A percentile compares a stretch with the other conserved stretches of the same genome.
Conservation (phyloP, 768 basidiomycete genomes). For the Podaxis sp. region DNA sequence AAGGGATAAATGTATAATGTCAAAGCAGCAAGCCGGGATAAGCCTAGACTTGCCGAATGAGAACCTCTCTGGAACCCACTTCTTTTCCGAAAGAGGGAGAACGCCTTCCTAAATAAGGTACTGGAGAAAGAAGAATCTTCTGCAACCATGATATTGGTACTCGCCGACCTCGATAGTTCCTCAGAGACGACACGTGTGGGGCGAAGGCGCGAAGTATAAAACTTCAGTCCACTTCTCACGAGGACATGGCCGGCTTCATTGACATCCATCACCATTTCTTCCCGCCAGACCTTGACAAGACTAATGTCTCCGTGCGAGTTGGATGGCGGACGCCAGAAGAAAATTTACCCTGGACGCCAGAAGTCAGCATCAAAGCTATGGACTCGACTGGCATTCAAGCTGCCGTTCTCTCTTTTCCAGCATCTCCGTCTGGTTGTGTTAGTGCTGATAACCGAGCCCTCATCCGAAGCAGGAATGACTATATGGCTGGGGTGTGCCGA, state of each 20-base stretch:
- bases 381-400: constrained; percentile 54
- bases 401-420: constrained; percentile 68
- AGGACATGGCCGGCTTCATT: constrained; percentile 34
- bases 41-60: not conserved
- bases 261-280: constrained; percentile 84
- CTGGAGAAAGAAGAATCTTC: not conserved
- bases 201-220: constrained; percentile 4
- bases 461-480: constrained; percentile 48
- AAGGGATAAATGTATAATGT: not conserved
- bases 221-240: not conserved
- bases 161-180: not conserved
- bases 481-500: constrained; percentile 46
- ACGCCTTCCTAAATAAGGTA: constrained; percentile 2
- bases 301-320: constrained; percentile 39
- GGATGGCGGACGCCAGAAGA: constrained; percentile 66
- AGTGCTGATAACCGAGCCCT: constrained; percentile 38
- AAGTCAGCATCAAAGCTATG: constrained; percentile 63
- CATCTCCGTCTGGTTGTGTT: constrained; percentile 41
- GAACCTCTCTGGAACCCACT: not conserved
- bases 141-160: not conserved
- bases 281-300: constrained; percentile 50
- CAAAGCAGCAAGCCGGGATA: not conserved
- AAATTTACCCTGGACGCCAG: constrained; percentile 65
- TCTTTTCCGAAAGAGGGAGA: constrained; percentile 11
- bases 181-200: constrained; percentile 8